Evolutionary conservation across 2,329 filamentous ascomycete genomes (phyloP), one percentile per base, ranked within the genome.

Genomic region (Clonostachys byssicola): DNA sequence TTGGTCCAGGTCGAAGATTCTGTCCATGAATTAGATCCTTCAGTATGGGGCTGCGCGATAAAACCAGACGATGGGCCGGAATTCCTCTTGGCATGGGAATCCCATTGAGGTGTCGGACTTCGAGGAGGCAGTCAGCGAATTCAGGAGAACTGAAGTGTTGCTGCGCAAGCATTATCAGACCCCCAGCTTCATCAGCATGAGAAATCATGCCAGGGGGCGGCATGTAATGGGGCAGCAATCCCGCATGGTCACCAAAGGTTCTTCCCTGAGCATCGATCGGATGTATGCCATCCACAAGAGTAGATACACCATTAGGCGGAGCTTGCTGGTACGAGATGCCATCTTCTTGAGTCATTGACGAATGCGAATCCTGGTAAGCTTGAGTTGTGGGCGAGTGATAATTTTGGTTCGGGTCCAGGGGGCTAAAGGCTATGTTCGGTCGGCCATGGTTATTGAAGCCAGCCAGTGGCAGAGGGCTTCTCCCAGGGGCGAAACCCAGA

Each of bases 311-410:
- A 38, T 66, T 76, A n/a, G 67, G 65, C 40, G 61, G 64, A 23
- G 66, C 67, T 50, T 70, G 72, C 23, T 62, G 65, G 46, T 64
- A 67, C 46, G 70, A 60, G 47, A 65, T 67, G 33, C 64, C 68
- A 12, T 77, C 73, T 38, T 73, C 74, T 14, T 65, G 69, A 40
- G 73, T 71, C 6, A 64, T 70, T 2, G 80, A 81, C 35, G 78
- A 73, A 50, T 83, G 81, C 3, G 81, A 84, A 35, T 75, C 80
- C 47, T 82, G 81, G 56, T 81, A 81, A 60, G 80, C 84, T 51
- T 80, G 80, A 5, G 80, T 76, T 3, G 79, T 81, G 2, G 75
- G 73, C 3, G 80, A 76, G 4, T 74, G 75, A 56, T 78, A 77
- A 52, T 64, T 67, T 52, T 33, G 35, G 30, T 40, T 44, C 9